Base-by-base conservation (phyloP, 148 eudicot genomes). In the Pouteria glomerata region DNA sequence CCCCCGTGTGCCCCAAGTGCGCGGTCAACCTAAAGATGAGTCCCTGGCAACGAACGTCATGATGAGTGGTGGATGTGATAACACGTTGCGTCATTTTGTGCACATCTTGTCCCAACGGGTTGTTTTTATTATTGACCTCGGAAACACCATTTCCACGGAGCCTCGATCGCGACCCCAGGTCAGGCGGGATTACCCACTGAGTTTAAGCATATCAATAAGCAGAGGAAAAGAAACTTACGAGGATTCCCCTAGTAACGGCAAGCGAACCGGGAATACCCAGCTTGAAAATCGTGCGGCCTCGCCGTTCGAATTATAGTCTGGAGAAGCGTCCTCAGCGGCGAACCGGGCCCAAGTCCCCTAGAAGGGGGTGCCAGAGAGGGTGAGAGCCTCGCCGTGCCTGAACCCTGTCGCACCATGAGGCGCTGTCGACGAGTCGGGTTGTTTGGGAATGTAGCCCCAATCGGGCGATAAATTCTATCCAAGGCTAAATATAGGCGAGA, bases 361-460 rank as follows among this genome's bases (percentile, higher is more conserved):
- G 44, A 39, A 39, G 44, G 44, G 44, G 63, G 37, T 10, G 15
- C 63, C 37, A 11, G 34, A 58, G 34, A 58, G 63, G 63, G 63
- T 58, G 34, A 58, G 37, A 58, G 63, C 37, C 63, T 8, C 61
- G 61, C 21, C 44, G 8, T 39, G 44, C 44, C 8, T 8, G 8
- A 8, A 57, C 61, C 23, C 61, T 57, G 29, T 57, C 14, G 61
- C 26, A 57, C 61, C 61, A 57, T 23, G 61, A 30, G 41, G 39
- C 41, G 5, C 39, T 60, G 23, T 60, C 64, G 33, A 23, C 24
- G 66, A 62, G 66, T 18, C 24, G 44, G 66, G 66, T 62, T 62
- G 66, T 62, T 62, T 62, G 66, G 47, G 66, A 62, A 30, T 61
- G 66, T 18, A 61, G 66, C 66, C 66, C 44, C 26, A 59, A 59